A percentile compares a stretch with the other conserved stretches of the same genome.
Evolutionary conservation across 2,329 filamentous ascomycete species (phyloP).

Genomic region (Ilyonectria mors-panacis): DNA sequence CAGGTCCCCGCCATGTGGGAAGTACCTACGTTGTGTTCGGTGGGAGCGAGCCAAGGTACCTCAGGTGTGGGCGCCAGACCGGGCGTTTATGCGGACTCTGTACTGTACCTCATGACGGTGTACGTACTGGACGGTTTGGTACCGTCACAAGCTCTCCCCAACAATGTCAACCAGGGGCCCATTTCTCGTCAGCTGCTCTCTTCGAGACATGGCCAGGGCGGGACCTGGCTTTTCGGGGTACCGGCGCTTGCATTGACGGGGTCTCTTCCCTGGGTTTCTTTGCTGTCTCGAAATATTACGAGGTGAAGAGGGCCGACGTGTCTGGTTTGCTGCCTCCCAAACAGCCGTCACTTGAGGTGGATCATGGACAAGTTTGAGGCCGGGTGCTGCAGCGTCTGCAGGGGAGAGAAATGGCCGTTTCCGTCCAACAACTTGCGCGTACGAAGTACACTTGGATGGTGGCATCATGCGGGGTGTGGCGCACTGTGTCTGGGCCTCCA

Average conservation of each 20-base stretch:
- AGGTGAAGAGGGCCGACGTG: neutral
- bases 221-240: neutral
- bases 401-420: constrained; percentile 33
- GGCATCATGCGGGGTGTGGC: constrained; percentile 47
- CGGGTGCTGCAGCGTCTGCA: neutral
- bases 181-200: constrained; percentile 23
- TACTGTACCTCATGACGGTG: constrained; percentile 19
- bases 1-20: constrained; percentile 12
- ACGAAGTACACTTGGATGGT: constrained; percentile 24
- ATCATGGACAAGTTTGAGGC: constrained; percentile 2
- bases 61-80: constrained; percentile 21
- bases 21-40: constrained; percentile 5
- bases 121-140: constrained; percentile 22
- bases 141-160: constrained; percentile 19
- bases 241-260: constrained; percentile 20
- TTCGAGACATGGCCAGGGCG: neutral
- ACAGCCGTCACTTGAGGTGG: constrained; percentile 23
- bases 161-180: constrained; percentile 12
- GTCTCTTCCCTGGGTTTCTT: constrained; percentile 3
- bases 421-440: constrained; percentile 33
- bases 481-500: constrained; percentile 42
- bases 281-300: constrained; percentile 16
- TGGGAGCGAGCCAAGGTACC: constrained; percentile 25
- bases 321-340: constrained; percentile 10
- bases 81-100: constrained; percentile 7